These are phyloP conservation scores for Pichia sp. DNA, from an alignment of 1,139 yeast genomes.

Conservation along the genomic window DNA sequence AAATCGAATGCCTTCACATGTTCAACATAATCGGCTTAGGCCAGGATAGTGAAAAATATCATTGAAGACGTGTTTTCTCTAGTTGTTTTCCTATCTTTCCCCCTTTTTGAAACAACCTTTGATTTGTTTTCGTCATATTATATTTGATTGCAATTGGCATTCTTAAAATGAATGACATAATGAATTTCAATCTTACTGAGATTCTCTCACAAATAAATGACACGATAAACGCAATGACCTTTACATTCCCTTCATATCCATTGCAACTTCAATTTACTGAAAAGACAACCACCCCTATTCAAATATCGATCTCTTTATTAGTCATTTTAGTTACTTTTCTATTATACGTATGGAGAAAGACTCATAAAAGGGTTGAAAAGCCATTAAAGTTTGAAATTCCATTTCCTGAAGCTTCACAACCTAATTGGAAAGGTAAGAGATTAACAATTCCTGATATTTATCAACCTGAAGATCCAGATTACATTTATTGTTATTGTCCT, in stretches of 20 bases:
- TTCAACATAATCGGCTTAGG: neutral
- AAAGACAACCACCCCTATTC: constrained; percentile 19
- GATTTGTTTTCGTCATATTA: too few relatives aligned
- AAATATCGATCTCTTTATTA: constrained; percentile 26
- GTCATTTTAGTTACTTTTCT: constrained; percentile 21
- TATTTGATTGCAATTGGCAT: too few relatives aligned
- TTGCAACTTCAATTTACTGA: constrained; percentile 8
- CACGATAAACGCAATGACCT: constrained; percentile 5
- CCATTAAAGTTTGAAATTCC: constrained; percentile 48
- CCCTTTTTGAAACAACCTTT: too few relatives aligned
- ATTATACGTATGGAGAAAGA: constrained; percentile 24
- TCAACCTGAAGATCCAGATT: constrained; percentile 52
- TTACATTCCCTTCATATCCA: constrained; percentile 8
- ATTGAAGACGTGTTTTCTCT: too few relatives aligned
- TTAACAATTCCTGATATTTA: constrained; percentile 53
- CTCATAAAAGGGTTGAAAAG: constrained; percentile 29
- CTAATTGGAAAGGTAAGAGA: constrained; percentile 89
- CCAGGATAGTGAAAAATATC: too few relatives aligned
- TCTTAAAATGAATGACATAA: constrained; percentile 1
- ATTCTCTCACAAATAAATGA: constrained; percentile 7
- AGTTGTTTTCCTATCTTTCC: too few relatives aligned
- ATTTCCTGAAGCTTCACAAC: constrained; percentile 77
- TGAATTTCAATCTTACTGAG: constrained; percentile 11
- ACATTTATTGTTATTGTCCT: constrained; percentile 85
- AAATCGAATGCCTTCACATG: too few relatives aligned